phyloP scores from a whole-genome alignment of 2,329 filamentous ascomycete genomes.

The Hymenoscyphus linearis region DNA sequence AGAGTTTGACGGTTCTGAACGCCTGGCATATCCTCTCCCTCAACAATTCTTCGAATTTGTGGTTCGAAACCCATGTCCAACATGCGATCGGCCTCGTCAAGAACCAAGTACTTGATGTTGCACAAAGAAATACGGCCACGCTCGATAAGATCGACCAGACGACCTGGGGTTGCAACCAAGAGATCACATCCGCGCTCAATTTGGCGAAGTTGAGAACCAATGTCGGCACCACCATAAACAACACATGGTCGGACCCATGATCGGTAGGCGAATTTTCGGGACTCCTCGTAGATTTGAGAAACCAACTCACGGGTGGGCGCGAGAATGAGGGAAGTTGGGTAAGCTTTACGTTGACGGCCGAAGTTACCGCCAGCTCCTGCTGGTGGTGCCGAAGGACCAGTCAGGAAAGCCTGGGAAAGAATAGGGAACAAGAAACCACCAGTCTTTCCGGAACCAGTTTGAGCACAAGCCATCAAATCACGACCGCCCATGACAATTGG shows the following conservation, averaged over 20 bases:
- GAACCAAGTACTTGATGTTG: constrained; percentile 99
- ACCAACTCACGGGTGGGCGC: constrained; percentile 97
- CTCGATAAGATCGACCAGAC: constrained; percentile 96
- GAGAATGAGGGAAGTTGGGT: constrained; percentile 91
- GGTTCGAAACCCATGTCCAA: constrained; percentile 99
- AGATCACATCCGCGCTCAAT: constrained; percentile 97
- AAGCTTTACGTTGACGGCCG: constrained; percentile 94
- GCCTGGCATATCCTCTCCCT: constrained; percentile 94
- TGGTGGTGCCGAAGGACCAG: constrained; percentile 70
- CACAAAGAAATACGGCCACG: constrained; percentile 94
- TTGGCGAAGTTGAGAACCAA: constrained; percentile 94
- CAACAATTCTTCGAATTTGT: constrained; percentile 96
- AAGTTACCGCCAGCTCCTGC: constrained; percentile 63
- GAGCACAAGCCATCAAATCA: constrained; percentile 98
- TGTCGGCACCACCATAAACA: constrained; percentile 98
- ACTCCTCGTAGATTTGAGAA: constrained; percentile 96
- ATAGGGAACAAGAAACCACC: constrained; percentile 99
- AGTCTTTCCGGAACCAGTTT: constrained; percentile 99
- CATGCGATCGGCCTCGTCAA: constrained; percentile 99
- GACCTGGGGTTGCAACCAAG: constrained; percentile 92
- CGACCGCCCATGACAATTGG: constrained; percentile 97
- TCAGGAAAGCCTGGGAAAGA: constrained; percentile 92
- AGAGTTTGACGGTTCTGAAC: constrained; percentile 87
- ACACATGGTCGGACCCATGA: constrained; percentile 98
- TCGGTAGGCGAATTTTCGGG: constrained; percentile 97